Base-by-base conservation (phyloP, 1,284 basidiomycete genomes). In the Apiotrichum veenhuisii region DNA sequence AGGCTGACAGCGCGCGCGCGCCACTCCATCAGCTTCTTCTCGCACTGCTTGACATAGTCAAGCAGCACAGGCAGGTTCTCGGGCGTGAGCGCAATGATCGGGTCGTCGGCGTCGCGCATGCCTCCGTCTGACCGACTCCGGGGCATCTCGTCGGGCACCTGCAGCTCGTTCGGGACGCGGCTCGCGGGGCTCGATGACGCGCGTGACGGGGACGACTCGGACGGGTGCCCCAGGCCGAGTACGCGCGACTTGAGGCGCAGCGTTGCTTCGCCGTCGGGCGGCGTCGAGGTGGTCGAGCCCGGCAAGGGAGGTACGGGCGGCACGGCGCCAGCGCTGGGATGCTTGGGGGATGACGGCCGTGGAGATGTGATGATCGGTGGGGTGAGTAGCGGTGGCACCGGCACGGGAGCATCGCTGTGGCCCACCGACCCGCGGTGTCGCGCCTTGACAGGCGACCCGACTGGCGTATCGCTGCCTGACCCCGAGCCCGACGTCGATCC, bases 41-140 rank as follows among this genome's bases (percentile, higher is more conserved):
- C 70, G 54, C 72, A 74, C 57, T 72, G 67, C 50, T 63, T 62
- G 37, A 73, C 57, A 52, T 70, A 72, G 36, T 72, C 71, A 45
- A 75, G 59, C 43, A 75, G 53, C 12, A 64, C 65, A 18, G 72
- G 71, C 33, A 75, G 52, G 54, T 74, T 73, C 43, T 75, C 72
- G 20, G 73, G 73, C 18, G 73, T 73, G 12, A 75, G 50, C n/a
- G 66, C 70, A 7, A 72, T 67, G 0, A 66, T 50, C 18, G 57
- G 34, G n/a, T 60, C 62, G 45, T 52, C 54, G 27, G 8, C 33
- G 15, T 37, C 34, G 8, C 37, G 41, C 20, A 51, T 41, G 20
- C 49, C 55, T 14, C 40, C 47, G 41, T 62, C 52, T 18, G 55
- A 55, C 20, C 54, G 42, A 20, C 52, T 57, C 33, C 61, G 56